These are phyloP conservation scores for Sanguinoderma infundibulare DNA, from an alignment of 1,284 basidiomycete species.

Conservation along the genomic window DNA sequence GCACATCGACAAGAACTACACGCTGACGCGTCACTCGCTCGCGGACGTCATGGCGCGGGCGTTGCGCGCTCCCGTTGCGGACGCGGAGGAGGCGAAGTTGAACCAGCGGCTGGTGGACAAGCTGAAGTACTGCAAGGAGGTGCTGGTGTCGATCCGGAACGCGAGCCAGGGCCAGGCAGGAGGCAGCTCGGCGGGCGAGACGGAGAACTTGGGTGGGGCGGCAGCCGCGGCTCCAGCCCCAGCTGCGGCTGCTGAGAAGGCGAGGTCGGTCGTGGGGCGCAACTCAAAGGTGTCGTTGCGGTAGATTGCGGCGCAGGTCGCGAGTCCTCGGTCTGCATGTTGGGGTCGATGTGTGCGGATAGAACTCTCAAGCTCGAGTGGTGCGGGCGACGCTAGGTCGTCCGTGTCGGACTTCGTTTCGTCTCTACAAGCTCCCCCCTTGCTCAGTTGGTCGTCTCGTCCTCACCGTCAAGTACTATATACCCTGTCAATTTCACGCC, in stretches of 20 bases:
- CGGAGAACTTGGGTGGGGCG: constrained; percentile 7
- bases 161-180: constrained; percentile 33
- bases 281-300: constrained; percentile 21
- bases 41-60: constrained; percentile 72
- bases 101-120: constrained; percentile 72
- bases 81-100: constrained; percentile 62
- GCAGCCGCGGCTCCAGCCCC: neutral
- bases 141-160: constrained; percentile 65
- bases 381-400: constrained; percentile 23
- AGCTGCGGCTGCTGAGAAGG: neutral
- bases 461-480: neutral
- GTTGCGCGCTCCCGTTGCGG: constrained; percentile 43
- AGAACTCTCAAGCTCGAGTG: neutral
- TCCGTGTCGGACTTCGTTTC: constrained; percentile 16
- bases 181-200: constrained; percentile 1
- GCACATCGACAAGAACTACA: constrained; percentile 90
- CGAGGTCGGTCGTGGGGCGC: constrained; percentile 2
- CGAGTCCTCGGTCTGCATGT: neutral
- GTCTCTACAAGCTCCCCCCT: neutral
- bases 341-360: neutral
- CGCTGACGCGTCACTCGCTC: constrained; percentile 77
- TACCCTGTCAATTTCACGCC: neutral
- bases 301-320: constrained; percentile 20
- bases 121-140: constrained; percentile 83
- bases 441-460: too few species aligned